A percentile compares a stretch with the other conserved stretches of the same genome.
Evolutionary conservation across 495 filamentous ascomycete species (phyloP).

Genomic region (Aspergillus ellipticus): DNA sequence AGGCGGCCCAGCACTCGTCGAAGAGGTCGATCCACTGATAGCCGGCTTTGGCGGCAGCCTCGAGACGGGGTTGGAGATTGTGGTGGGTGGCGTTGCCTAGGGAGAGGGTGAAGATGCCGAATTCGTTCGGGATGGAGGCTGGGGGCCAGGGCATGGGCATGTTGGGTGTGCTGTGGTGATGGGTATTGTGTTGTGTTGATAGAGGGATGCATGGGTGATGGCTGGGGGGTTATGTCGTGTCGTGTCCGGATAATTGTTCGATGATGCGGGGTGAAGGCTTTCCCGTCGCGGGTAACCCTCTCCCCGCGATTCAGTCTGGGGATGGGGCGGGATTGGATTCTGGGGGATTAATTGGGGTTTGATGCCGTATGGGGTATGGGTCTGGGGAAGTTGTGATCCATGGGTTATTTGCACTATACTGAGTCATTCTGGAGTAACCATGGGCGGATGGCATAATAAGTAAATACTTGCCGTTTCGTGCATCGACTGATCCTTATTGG

Average conservation of each 20-base stretch:
- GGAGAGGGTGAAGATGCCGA: slow-evolving; percentile 32
- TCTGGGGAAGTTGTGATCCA: neutral
- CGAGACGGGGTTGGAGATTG: slow-evolving; percentile 22
- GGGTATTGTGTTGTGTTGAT: neutral
- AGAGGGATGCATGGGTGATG: neutral
- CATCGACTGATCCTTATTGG: too few relatives aligned
- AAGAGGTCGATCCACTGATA: slow-evolving; percentile 36
- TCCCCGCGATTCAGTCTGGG: neutral
- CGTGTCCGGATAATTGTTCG: neutral
- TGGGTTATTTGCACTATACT: too few relatives aligned
- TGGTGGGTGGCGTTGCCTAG: slow-evolving; percentile 31
- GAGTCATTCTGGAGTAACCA: too few relatives aligned
- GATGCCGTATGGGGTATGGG: neutral
- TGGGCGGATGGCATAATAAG: too few relatives aligned
- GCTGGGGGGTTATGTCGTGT: neutral
- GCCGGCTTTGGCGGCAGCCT: slow-evolving; percentile 28
- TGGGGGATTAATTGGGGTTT: neutral
- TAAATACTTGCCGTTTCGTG: too few relatives aligned
- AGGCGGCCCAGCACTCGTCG: slow-evolving; percentile 37
- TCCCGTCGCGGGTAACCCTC: neutral
- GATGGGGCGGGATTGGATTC: neutral
- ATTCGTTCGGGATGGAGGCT: slow-evolving; percentile 9
- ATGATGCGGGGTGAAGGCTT: neutral
- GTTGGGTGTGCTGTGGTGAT: neutral
- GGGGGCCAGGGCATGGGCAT: slow-evolving; percentile 19